Percentiles rank a stretch among this genome's conserved stretches.
These are phyloP conservation scores for Lachancea nothofagi DNA, from an alignment of 805 yeast genomes.

Conservation along the genomic window DNA sequence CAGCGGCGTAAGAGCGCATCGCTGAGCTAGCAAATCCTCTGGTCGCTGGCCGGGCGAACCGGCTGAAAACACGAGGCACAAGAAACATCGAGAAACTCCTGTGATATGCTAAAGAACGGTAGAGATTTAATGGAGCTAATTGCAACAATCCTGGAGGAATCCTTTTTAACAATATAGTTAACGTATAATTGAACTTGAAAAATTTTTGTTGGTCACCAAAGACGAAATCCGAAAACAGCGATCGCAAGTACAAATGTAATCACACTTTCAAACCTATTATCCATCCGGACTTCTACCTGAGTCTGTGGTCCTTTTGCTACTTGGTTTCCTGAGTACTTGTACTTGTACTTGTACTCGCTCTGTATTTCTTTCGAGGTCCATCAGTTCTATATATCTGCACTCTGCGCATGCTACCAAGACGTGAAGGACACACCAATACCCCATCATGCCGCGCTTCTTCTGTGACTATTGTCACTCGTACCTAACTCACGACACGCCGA, in stretches of 20 bases:
- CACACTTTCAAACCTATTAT: too few relatives aligned
- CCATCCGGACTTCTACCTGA: too few relatives aligned
- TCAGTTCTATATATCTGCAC: too few relatives aligned
- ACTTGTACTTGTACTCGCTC: too few relatives aligned
- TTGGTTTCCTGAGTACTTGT: too few relatives aligned
- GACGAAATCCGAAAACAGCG: too few relatives aligned
- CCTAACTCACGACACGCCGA: constrained; percentile 81
- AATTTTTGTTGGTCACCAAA: too few relatives aligned
- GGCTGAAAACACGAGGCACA: constrained; percentile 18
- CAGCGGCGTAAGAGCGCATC: constrained; percentile 46
- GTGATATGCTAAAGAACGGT: neutral
- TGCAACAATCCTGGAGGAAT: neutral
- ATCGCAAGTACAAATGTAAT: too few relatives aligned
- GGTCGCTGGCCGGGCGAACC: constrained; percentile 10
- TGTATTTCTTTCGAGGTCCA: too few relatives aligned
- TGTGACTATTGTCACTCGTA: constrained; percentile 83
- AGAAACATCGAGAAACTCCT: constrained; percentile 8
- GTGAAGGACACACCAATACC: too few relatives aligned
- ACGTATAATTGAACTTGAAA: neutral
- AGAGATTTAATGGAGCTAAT: neutral
- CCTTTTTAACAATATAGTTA: neutral
- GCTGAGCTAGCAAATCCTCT: constrained; percentile 20
- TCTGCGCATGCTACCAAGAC: too few relatives aligned
- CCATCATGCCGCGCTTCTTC: constrained; percentile 51
- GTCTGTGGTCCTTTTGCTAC: too few relatives aligned